Base-by-base conservation (phyloP, 805 yeast species). In the Candida yuanshanica region DNA sequence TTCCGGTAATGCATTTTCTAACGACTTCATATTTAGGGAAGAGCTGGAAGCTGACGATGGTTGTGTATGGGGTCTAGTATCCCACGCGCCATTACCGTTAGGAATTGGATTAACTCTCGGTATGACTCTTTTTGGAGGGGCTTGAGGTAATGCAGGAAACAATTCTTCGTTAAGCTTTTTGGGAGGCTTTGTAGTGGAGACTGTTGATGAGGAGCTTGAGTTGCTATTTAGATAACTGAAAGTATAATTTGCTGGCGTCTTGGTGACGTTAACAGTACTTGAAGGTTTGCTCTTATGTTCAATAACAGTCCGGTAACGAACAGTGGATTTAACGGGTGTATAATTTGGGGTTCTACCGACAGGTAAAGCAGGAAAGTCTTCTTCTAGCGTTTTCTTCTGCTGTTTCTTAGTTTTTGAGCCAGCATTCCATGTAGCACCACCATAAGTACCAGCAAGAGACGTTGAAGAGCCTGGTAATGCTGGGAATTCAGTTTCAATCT, bases 101-200 rank as follows among this genome's bases (percentile, higher is more conserved):
- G 48, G 61, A 29, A 70, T 59, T 7, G 80, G 77, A 36, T 77
- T 78, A 4, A 83, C 85, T 32, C 83, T 68, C 2, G 89, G 86
- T 40, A 51, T 52, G 16, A 75, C 68, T 37, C 60, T 53, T 53
- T 71, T 74, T 50, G 69, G 64, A 44, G 60, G 63, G 27, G 53
- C 58, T 32, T 58, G 57, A 33, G 72, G 64, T 34, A 74, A 56
- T 0, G 76, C 68, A 4, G 85, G 84, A 53, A 79, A 74, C 46
- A 71, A 60, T 4, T 55, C 41, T 2, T 58, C 62, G 23, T 58
- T 40, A 12, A 54, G 36, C 36, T 44, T 45, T n/a, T 38, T 14
- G 4, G 38, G 20, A 3, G 38, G 23, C 48, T 45, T 38, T 37
- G 41, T 9, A 18, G 38, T 31, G 20, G 48, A 42, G n/a, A n/a